Evolutionary conservation across 1,284 basidiomycete species (phyloP).

Genomic region (Ustilago esculenta): DNA sequence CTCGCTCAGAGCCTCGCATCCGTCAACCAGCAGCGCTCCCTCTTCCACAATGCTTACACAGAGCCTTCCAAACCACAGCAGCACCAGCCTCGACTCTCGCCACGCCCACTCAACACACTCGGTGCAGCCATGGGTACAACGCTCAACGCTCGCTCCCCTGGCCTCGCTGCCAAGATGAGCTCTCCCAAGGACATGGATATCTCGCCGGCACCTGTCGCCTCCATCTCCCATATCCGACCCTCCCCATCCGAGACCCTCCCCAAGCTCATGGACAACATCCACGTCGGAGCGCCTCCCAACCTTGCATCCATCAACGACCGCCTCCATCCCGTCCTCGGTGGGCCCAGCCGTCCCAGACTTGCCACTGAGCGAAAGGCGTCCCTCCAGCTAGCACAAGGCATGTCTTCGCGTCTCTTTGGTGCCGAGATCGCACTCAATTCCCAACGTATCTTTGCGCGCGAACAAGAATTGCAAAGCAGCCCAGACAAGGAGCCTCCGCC

Average conservation of each 20-base stretch:
- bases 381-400: slow-evolving; percentile 23
- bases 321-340: slow-evolving; percentile 29
- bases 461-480: slow-evolving; percentile 42
- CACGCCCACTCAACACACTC: slow-evolving; percentile 18
- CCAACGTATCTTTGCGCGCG: slow-evolving; percentile 23
- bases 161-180: slow-evolving; percentile 57
- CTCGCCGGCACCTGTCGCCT: slow-evolving; percentile 39
- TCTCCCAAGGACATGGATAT: slow-evolving; percentile 64
- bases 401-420: slow-evolving; percentile 54
- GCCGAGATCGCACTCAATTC: slow-evolving; percentile 57
- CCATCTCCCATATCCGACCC: slow-evolving; percentile 6
- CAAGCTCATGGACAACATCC: slow-evolving; percentile 29
- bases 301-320: slow-evolving; percentile 13
- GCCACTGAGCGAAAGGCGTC: slow-evolving; percentile 29
- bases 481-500: slow-evolving; percentile 56
- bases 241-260: slow-evolving; percentile 34
- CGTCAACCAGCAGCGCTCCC: slow-evolving; percentile 21
- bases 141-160: slow-evolving; percentile 49
- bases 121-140: slow-evolving; percentile 57
- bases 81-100: slow-evolving; percentile 14
- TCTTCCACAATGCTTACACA: slow-evolving; percentile 12
- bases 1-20: slow-evolving; percentile 24
- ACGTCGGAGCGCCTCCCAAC: slow-evolving; percentile 13
- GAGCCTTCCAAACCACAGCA: slow-evolving; percentile 26
- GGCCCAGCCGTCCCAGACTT: slow-evolving; percentile 20